Percentiles rank a stretch among this genome's conserved stretches.
phyloP scores from a whole-genome alignment of 768 basidiomycete species.

The Podaxis sp. region DNA sequence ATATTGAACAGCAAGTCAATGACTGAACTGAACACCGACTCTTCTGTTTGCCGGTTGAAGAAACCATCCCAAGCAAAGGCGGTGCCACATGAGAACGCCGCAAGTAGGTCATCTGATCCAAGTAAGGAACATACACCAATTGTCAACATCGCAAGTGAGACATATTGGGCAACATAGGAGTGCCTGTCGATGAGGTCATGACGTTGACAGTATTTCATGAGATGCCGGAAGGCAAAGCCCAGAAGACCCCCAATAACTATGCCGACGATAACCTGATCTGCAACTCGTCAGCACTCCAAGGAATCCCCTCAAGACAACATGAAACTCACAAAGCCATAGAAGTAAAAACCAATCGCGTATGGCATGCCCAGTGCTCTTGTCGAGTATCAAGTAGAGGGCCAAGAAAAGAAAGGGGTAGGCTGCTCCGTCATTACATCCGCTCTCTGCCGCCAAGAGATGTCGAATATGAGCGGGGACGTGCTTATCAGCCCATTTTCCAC shows the following conservation, averaged over 20 bases:
- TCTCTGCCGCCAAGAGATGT: slow-evolving; percentile 68
- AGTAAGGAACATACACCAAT: slow-evolving; percentile 83
- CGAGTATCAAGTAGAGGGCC: slow-evolving; percentile 82
- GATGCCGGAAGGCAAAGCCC: slow-evolving; percentile 78
- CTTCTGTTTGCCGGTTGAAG: slow-evolving; percentile 91
- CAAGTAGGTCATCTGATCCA: slow-evolving; percentile 91
- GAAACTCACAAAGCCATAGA: slow-evolving; percentile 78
- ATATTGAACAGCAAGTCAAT: slow-evolving; percentile 96
- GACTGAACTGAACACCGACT: slow-evolving; percentile 92
- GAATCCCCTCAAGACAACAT: slow-evolving; percentile 11
- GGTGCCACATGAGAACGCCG: slow-evolving; percentile 92
- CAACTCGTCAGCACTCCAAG: slow-evolving; percentile 15
- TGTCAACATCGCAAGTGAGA: slow-evolving; percentile 79
- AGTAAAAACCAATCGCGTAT: slow-evolving; percentile 85
- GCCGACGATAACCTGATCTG: slow-evolving; percentile 80
- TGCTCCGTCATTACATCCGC: slow-evolving; percentile 95
- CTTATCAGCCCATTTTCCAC: slow-evolving; percentile 97
- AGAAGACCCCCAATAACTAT: slow-evolving; percentile 70
- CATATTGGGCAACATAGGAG: slow-evolving; percentile 91
- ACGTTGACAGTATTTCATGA: slow-evolving; percentile 91
- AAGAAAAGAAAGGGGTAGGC: slow-evolving; percentile 94
- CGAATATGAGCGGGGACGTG: slow-evolving; percentile 87
- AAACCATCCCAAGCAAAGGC: slow-evolving; percentile 98
- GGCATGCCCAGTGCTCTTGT: slow-evolving; percentile 59
- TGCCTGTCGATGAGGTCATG: slow-evolving; percentile 89